Conservation (phyloP, 768 basidiomycete genomes). For the Podaxis sp. region DNA sequence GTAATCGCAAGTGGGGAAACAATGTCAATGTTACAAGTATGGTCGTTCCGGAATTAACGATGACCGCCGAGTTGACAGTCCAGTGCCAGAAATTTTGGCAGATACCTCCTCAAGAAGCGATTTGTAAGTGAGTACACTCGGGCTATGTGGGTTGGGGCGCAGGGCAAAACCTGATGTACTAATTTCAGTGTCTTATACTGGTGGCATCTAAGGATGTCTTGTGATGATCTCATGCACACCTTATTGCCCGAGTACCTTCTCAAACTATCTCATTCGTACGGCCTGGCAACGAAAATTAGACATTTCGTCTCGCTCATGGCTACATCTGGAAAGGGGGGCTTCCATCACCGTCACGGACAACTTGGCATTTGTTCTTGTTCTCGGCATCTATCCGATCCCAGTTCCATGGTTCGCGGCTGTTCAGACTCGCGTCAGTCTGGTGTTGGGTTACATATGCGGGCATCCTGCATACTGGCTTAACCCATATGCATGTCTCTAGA, state of each 20-base stretch:
- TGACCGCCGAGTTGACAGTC: conserved; percentile 13
- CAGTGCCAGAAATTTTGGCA: not conserved
- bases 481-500: not conserved
- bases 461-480: not conserved
- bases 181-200: not conserved
- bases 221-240: too few species aligned
- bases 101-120: not conserved
- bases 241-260: too few species aligned
- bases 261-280: not conserved
- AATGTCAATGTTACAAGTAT: conserved; percentile 1
- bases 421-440: not conserved
- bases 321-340: not conserved
- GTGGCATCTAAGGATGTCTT: too few species aligned
- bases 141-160: not conserved
- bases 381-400: not conserved
- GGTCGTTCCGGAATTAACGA: conserved; percentile 10
- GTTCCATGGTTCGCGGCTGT: conserved; percentile 9
- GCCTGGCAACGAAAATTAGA: not conserved
- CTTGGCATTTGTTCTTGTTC: not conserved
- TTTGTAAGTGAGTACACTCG: not conserved
- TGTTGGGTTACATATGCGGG: not conserved
- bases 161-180: not conserved
- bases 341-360: not conserved
- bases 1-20: conserved; percentile 4
- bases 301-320: not conserved